These are phyloP conservation scores for Eucalyptus marginata DNA, from an alignment of 345 rosid species.

Conservation along the genomic window DNA sequence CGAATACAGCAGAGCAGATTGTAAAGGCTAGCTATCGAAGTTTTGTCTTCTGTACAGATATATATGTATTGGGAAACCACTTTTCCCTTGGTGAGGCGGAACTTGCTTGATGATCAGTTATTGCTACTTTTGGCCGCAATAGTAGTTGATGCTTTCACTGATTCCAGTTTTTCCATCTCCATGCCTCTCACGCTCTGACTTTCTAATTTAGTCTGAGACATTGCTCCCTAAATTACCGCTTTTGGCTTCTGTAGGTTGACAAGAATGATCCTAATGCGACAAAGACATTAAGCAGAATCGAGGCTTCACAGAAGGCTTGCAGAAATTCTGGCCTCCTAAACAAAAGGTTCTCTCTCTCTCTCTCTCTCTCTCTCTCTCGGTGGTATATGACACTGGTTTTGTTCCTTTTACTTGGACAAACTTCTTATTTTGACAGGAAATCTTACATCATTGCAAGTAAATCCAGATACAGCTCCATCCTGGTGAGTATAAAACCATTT, in stretches of 20 bases:
- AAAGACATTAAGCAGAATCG: conserved; percentile 47
- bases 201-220: not conserved
- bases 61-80: not conserved
- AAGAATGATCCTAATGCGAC: conserved; percentile 59
- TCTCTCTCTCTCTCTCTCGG: not conserved
- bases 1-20: not conserved
- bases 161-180: not conserved
- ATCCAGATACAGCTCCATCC: conserved; percentile 1
- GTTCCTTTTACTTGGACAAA: not conserved
- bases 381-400: not conserved
- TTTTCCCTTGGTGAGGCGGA: not conserved
- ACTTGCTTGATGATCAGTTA: not conserved
- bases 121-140: not conserved
- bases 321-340: conserved; percentile 39
- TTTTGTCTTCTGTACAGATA: not conserved
- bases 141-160: not conserved
- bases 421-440: conserved; percentile 25
- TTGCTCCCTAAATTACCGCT: not conserved
- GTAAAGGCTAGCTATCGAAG: not conserved
- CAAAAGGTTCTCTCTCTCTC: conserved; percentile 26
- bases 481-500: conserved; percentile 8
- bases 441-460: conserved; percentile 21
- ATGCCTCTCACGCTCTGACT: not conserved
- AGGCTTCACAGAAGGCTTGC: conserved; percentile 56
- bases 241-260: conserved; percentile 34